phyloP scores from a whole-genome alignment of 2,329 filamentous ascomycete species.

The Aspergillus ochraceoroseus region DNA sequence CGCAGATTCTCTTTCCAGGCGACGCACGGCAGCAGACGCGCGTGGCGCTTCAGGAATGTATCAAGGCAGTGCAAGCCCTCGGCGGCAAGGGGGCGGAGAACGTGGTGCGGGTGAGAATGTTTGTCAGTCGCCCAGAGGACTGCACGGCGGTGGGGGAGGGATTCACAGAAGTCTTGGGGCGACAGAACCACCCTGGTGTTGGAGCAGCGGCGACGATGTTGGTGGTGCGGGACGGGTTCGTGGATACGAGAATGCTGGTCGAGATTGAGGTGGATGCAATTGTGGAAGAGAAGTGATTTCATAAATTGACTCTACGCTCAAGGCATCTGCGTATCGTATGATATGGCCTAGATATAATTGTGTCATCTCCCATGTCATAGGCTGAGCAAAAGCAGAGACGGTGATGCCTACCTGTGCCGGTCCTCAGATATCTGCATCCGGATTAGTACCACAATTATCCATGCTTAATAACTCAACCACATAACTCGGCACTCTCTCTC shows the following conservation, averaged over 20 bases:
- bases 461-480: no score
- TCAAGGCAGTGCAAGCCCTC: slow-evolving; percentile 33
- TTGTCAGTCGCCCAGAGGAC: slow-evolving; percentile 31
- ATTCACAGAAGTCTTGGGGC: slow-evolving; percentile 30
- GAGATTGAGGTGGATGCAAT: slow-evolving; percentile 41
- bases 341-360: no score
- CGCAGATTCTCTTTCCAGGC: slow-evolving; percentile 27
- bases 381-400: no score
- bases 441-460: no score
- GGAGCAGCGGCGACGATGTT: slow-evolving; percentile 38
- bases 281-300: no score
- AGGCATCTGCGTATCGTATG: no score
- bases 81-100: slow-evolving; percentile 31
- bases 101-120: slow-evolving; percentile 36
- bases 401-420: no score
- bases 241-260: slow-evolving; percentile 37
- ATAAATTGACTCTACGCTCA: no score
- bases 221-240: slow-evolving; percentile 36
- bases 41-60: slow-evolving; percentile 24
- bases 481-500: no score
- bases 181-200: slow-evolving; percentile 21
- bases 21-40: slow-evolving; percentile 33
- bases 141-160: slow-evolving; percentile 28
- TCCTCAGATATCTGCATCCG: no score
- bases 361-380: no score